Evolutionary conservation across 2,329 filamentous ascomycete species (phyloP).

Genomic region (Alternaria dauci): DNA sequence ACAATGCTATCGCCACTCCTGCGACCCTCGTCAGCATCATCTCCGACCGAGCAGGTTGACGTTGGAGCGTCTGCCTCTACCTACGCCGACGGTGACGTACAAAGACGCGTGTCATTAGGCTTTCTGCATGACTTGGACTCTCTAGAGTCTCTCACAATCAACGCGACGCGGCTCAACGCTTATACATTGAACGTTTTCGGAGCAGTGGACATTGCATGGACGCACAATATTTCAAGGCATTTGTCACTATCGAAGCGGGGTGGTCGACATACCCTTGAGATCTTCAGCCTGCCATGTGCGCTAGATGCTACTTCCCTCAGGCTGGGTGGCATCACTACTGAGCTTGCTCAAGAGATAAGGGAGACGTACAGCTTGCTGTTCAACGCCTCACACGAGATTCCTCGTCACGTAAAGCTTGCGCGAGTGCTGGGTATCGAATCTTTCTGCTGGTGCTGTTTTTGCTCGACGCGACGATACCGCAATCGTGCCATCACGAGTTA

Average conservation of each 20-base stretch:
- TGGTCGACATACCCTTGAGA: conserved; percentile 21
- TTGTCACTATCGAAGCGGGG: conserved; percentile 23
- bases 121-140: not conserved
- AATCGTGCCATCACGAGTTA: conserved; percentile 10
- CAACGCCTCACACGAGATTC: conserved; percentile 15
- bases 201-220: conserved; percentile 30
- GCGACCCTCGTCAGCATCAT: not conserved
- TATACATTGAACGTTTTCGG: conserved; percentile 26
- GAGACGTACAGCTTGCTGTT: conserved; percentile 32
- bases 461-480: conserved; percentile 25
- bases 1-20: not conserved
- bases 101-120: not conserved
- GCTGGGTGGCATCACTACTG: conserved; percentile 1
- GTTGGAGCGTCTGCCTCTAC: not conserved
- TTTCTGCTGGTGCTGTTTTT: conserved; percentile 31
- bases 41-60: not conserved
- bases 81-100: not conserved
- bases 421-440: not conserved
- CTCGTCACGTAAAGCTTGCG: not conserved
- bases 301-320: conserved; percentile 13
- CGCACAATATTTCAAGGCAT: conserved; percentile 19
- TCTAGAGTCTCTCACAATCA: not conserved
- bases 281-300: conserved; percentile 32
- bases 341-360: conserved; percentile 27
- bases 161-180: conserved; percentile 22